These are phyloP conservation scores for Debaryomyces coudertii DNA, from an alignment of 1,139 yeast species.

Conservation along the genomic window DNA sequence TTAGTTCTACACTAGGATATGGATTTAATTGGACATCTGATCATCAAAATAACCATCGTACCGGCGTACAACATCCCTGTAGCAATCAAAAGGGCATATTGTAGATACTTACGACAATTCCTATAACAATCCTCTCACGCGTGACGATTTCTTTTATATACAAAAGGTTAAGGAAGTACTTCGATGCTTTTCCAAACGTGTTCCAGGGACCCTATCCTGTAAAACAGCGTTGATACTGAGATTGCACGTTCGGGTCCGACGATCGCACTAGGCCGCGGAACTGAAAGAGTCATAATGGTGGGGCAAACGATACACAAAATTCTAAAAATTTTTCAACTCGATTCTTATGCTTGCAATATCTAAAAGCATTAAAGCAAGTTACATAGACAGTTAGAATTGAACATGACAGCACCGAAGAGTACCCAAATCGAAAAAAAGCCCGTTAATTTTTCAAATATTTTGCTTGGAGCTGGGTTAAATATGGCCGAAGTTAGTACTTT, in stretches of 20 bases:
- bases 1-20: too few relatives aligned
- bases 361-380: not conserved
- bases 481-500: conserved; percentile 90
- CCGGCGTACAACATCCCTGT: too few relatives aligned
- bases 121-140: too few relatives aligned
- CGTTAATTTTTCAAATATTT: conserved; percentile 82
- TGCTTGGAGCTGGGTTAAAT: conserved; percentile 92
- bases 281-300: not conserved
- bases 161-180: not conserved
- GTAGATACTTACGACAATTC: too few relatives aligned
- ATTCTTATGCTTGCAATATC: not conserved
- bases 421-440: conserved; percentile 72
- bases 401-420: conserved; percentile 8
- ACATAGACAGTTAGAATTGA: not conserved
- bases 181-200: not conserved
- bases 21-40: too few relatives aligned
- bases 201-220: not conserved
- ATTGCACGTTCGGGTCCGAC: not conserved
- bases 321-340: conserved; percentile 1
- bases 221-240: not conserved
- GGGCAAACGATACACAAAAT: not conserved
- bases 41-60: too few relatives aligned
- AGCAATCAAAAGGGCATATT: too few relatives aligned
- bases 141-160: not conserved
- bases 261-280: not conserved